Conservation (phyloP, 2,329 filamentous ascomycete genomes). For the Botrytis fragariae region DNA sequence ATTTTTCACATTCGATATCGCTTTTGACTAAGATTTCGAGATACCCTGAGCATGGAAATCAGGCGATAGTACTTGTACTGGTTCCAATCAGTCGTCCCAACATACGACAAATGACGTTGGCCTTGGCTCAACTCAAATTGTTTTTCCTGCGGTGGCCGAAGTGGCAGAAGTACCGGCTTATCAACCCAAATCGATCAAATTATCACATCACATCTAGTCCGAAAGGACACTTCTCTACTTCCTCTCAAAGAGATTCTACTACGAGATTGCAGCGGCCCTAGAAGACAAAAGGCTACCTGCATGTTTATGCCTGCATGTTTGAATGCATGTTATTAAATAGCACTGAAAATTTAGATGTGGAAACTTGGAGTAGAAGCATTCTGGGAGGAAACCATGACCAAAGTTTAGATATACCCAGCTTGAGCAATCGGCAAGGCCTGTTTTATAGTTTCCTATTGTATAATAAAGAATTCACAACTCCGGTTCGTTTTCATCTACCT, state of each 20-base stretch:
- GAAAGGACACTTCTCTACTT: not conserved
- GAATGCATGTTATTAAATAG: not conserved
- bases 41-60: not conserved
- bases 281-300: not conserved
- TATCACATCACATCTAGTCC: too few relatives aligned
- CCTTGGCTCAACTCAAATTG: not conserved
- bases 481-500: not conserved
- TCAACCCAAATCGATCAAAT: not conserved
- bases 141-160: not conserved
- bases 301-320: too few relatives aligned
- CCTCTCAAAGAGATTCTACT: not conserved
- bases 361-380: too few relatives aligned
- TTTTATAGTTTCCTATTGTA: not conserved
- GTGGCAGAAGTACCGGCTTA: not conserved
- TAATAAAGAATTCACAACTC: not conserved
- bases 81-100: too few relatives aligned
- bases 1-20: not conserved
- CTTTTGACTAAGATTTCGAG: not conserved
- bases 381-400: not conserved
- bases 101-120: not conserved
- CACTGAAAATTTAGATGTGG: not conserved
- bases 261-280: not conserved
- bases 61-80: not conserved
- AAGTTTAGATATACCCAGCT: not conserved
- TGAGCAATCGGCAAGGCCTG: not conserved